These are phyloP conservation scores for Pavlovales sp. DNA, from an alignment of 208 protist species.

Conservation along the genomic window DNA sequence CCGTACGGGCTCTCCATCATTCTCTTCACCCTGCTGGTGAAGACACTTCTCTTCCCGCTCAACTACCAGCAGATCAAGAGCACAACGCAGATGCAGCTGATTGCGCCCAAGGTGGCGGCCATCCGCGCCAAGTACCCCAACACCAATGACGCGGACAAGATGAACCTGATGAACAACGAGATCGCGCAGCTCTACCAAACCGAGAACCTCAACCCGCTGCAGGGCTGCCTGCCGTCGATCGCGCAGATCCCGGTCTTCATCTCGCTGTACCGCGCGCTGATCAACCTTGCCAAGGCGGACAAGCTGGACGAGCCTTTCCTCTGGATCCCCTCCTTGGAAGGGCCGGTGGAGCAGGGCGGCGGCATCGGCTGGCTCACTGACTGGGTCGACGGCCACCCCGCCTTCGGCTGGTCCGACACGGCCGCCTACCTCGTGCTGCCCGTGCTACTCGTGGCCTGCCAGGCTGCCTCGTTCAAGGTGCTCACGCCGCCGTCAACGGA, in stretches of 20 bases:
- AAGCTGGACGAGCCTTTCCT: conserved; percentile 20
- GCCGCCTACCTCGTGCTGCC: conserved; percentile 10
- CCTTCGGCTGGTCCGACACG: conserved; percentile 1
- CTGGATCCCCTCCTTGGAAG: conserved; percentile 21
- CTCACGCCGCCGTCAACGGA: neutral
- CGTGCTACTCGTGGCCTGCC: neutral
- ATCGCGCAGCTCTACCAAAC: conserved; percentile 31
- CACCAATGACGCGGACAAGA: neutral
- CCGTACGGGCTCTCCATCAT: conserved; percentile 23
- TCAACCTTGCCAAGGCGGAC: conserved; percentile 19
- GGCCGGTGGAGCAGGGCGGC: conserved; percentile 4
- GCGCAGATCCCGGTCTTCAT: conserved; percentile 39
- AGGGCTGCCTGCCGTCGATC: conserved; percentile 34
- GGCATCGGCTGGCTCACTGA: conserved; percentile 27
- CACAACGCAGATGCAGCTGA: neutral
- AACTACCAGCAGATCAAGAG: conserved; percentile 23
- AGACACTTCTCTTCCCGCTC: neutral
- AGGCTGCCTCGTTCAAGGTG: neutral
- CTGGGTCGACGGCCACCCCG: neutral
- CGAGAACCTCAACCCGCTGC: conserved; percentile 29
- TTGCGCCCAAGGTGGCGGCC: neutral
- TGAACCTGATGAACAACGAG: neutral
- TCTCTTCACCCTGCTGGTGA: conserved; percentile 10
- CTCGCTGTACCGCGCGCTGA: conserved; percentile 27
- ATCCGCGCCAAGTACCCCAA: neutral